Evolutionary conservation across 2,329 filamentous ascomycete genomes (phyloP).

Genomic region (Paecilomyces sp.): DNA sequence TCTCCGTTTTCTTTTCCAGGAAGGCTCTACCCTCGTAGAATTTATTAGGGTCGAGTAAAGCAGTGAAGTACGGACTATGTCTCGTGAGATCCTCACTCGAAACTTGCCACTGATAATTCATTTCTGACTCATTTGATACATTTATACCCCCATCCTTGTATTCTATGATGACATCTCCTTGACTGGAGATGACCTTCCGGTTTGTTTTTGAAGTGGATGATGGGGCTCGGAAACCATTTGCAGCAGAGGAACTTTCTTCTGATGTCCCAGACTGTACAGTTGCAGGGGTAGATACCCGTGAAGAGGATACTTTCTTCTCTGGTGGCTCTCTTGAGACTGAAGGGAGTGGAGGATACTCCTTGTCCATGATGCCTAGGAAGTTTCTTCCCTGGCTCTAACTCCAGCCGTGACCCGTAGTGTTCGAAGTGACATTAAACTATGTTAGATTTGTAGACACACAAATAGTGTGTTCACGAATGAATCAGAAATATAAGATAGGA

Average conservation of each 20-base stretch:
- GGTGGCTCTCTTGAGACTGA: background rate
- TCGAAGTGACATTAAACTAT: background rate
- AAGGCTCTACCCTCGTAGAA: conserved; percentile 34
- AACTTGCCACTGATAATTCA: conserved; percentile 24
- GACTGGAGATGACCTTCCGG: conserved; percentile 14
- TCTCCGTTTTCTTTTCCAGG: conserved; percentile 14
- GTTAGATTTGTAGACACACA: background rate
- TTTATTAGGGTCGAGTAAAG: conserved; percentile 33
- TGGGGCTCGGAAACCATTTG: background rate
- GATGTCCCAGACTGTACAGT: background rate
- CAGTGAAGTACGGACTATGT: conserved; percentile 33
- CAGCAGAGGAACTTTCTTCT: background rate
- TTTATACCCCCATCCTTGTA: conserved; percentile 13
- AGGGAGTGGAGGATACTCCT: conserved; percentile 16
- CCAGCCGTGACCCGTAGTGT: background rate
- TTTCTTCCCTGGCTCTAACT: background rate
- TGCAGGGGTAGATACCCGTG: background rate
- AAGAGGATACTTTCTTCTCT: conserved; percentile 3
- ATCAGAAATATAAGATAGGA: background rate
- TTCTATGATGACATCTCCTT: conserved; percentile 31
- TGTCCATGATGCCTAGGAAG: conserved; percentile 11
- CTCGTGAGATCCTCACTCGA: conserved; percentile 22
- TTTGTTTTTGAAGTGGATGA: conserved; percentile 2
- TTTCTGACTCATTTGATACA: conserved; percentile 4
- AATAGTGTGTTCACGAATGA: background rate